Base-by-base conservation (phyloP, 176 grass and related monocot genomes). In the Hsuehochloa calcarea region DNA sequence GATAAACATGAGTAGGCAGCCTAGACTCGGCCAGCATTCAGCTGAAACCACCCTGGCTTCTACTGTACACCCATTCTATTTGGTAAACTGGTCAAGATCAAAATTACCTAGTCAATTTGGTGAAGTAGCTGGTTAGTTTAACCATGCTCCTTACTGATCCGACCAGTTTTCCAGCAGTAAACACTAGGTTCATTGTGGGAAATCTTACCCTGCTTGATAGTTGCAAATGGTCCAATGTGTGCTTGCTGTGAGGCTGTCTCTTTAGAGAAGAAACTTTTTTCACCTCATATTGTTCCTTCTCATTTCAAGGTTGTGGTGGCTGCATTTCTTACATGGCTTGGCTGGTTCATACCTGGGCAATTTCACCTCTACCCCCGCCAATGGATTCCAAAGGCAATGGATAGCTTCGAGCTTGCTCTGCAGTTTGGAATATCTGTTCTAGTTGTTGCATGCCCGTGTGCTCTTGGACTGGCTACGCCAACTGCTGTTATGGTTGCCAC, bases 401-500 rank as follows among this genome's bases (percentile, higher is more conserved):
- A 99, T 72, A 89, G 84, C 75, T 99, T 99, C 78, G 96, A 99
- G 82, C 96, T 99, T 67, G 96, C 96, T 84, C 63, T 99, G 44
- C 96, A 99, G 86, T 99, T 99, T 90, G 91, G 93, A 78, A 96
- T 99, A 75, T 99, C 96, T 41, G 96, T 99, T 40, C 88, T 99
- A 78, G 96, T 99, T 44, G 90, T 96, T 54, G 96, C 96, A 35
- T 99, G 96, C 71, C 96, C 96, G 31, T 99, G 96, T 38, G 96
- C 96, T 80, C 77, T 99, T 66, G 96, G 96, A 35, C 90, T 99
- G 85, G 96, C 96, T 67, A 99, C 96, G 60, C 96, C 96, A 51
- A 99, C 96, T 73, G 96, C 96, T 86, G 93, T 96, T 83, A 99
- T 99, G 96, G 96, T 99, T 89, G 96, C 96, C 61, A 99, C 93